Evolutionary conservation across 192 early-diverging fungal species (phyloP), one percentile per base, ranked within the genome.

Genomic region (Rhizophagus clarus): DNA sequence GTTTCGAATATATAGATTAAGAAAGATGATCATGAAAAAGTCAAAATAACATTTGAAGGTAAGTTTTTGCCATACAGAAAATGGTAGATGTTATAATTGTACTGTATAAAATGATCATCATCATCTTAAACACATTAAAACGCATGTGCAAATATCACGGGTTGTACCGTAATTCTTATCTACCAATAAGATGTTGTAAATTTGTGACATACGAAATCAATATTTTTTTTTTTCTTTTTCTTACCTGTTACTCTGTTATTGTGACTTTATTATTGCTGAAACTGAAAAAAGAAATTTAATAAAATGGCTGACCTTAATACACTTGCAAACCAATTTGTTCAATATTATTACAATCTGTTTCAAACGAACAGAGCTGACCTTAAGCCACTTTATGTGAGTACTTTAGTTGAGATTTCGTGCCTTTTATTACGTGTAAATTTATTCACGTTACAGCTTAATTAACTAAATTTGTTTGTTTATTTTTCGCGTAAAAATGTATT

Each of bases 301-400:
- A 47, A 28, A 24, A 47, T 47, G 71, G 2, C n/a, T 7, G 79
- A 61, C 24, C 10, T 15, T 73, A 61, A 71, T 40, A 40, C 5
- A 3, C 11, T 91, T 83, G 95, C 93, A 40, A 91, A 88, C 79
- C 80, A 88, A 80, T 97, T 98, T 84, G 88, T 88, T 66, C 87
- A 93, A 14, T 97, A 84, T 83, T 98, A 98, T 88, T 98, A 98
- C 87, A 62, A 84, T 69, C 87, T 89, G 34, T 98, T 98, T 84
- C 94, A 94, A 81, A 20, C 80, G 34, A 87, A 96, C 85, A 89
- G 96, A 76, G 77, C 77, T 10, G 78, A 83, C 0, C 88, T 98
- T 62, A 81, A 77, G 17, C 76, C 89, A 34, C 91, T 98, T 81
- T 98, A 97, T 83, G 95, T 96, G 92, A 72, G 92, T 86, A 32